phyloP scores from a whole-genome alignment of 2,329 filamentous ascomycete genomes.

The Cladophialophora psammophila region DNA sequence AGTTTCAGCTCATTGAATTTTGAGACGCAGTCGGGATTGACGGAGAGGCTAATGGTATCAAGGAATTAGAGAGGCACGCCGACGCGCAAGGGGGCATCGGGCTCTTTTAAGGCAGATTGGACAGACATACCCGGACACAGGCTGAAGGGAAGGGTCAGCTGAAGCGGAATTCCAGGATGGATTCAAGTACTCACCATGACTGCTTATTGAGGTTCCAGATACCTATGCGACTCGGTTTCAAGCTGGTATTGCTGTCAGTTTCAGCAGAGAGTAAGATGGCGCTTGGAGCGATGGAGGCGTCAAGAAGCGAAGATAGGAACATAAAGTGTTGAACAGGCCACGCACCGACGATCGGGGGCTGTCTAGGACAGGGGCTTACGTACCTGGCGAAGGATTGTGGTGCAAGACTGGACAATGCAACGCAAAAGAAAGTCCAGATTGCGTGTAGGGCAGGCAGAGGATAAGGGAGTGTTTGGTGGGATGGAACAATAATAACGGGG shows the following conservation, averaged over 20 bases:
- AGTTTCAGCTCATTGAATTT: constrained; percentile 58
- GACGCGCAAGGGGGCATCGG: constrained; percentile 2
- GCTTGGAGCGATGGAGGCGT: constrained; percentile 8
- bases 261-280: constrained; percentile 17
- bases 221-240: constrained; percentile 19
- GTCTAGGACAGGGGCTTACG: constrained; percentile 6
- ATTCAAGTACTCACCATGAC: constrained; percentile 35
- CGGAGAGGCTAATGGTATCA: constrained; percentile 49
- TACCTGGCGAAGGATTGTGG: constrained; percentile 18
- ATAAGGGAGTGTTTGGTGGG: constrained; percentile 17
- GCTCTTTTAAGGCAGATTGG: constrained; percentile 17
- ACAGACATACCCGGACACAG: constrained; percentile 41
- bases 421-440: constrained; percentile 8
- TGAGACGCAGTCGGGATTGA: constrained; percentile 56
- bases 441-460: constrained; percentile 20
- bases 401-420: constrained; percentile 18
- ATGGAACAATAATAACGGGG: constrained; percentile 13
- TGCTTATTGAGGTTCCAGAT: constrained; percentile 14
- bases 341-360: constrained; percentile 11
- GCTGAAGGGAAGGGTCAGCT: constrained; percentile 32
- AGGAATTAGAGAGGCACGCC: constrained; percentile 26
- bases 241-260: constrained; percentile 26
- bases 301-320: constrained; percentile 11
- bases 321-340: constrained; percentile 2
- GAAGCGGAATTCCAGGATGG: not conserved